Base-by-base conservation (phyloP, 139 green algal species). In the Pedinophyceae sp. region DNA sequence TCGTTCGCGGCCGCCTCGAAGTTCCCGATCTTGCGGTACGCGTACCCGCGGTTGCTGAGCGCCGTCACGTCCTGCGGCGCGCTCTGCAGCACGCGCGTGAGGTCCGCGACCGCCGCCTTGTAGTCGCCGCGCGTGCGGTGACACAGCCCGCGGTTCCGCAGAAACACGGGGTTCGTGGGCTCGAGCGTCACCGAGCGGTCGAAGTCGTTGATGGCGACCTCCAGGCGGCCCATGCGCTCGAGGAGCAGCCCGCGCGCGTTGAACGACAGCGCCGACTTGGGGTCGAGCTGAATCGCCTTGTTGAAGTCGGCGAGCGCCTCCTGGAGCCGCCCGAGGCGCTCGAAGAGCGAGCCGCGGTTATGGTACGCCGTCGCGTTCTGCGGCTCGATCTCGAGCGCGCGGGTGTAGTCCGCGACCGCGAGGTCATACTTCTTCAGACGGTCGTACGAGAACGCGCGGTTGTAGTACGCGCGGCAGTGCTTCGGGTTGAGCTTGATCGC, bases 391-490 rank as follows among this genome's bases (percentile, higher is more conserved):
- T 66, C 50, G 52, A 88, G 61, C 15, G 81, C 73, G 10, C 29
- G 46, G 1, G 47, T 75, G 62, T 93, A 93, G 67, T 91, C 82
- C 1, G 61, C 54, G 0, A 84, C 49, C 0, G 77, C 79, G 39
- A 72, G 67, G 18, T 75, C 57, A 30, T 60, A 68, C 10, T 59
- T 64, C 10, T 57, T 47, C 41, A 83, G 64, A 28, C 71, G 54
- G 50, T 75, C 72, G 54, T 75, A 60, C 30, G 68, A 73, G 62
- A 84, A 87, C 0, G 70, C 78, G 4, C 82, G 69, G 69, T 92
- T 92, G 71, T 85, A 90, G 59, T 74, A 81, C 2, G 80, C 80
- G 10, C 82, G 59, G 68, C 72, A 80, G 74, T 92, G 82, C 1
- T 50, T 29, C 2, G 80, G 77, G 59, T 80, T 72, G 20, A 89